These are phyloP conservation scores for Vaucheria bursata DNA, from an alignment of 352 stramenopile genomes.

Conservation along the genomic window DNA sequence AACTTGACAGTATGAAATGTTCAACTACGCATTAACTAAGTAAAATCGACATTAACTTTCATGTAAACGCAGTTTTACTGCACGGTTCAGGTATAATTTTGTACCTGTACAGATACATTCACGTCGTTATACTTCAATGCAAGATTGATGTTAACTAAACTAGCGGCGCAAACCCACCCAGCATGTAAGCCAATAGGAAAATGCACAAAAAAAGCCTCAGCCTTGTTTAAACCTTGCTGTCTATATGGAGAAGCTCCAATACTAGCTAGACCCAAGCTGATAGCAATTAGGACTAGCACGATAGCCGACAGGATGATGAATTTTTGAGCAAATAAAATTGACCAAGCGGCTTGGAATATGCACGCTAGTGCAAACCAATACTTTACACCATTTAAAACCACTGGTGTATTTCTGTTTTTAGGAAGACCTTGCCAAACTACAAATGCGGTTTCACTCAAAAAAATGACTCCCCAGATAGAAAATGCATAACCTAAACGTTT, in stretches of 20 bases:
- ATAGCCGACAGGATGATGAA: constrained; percentile 13
- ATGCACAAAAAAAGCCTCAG: not conserved
- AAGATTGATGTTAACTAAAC: constrained; percentile 42
- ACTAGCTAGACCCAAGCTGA: not conserved
- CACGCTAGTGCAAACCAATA: constrained; percentile 38
- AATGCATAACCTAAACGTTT: constrained; percentile 21
- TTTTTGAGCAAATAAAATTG: constrained; percentile 38
- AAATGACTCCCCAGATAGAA: constrained; percentile 43
- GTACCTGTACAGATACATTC: not conserved
- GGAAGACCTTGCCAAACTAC: constrained; percentile 30
- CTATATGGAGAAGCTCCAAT: not conserved
- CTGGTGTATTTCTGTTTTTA: constrained; percentile 6
- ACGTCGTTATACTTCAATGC: constrained; percentile 20
- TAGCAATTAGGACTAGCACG: not conserved
- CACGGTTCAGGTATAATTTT: not conserved
- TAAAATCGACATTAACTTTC: not conserved
- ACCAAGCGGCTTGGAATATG: constrained; percentile 34
- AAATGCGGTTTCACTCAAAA: constrained; percentile 26
- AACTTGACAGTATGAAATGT: not conserved
- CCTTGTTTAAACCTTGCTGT: not conserved
- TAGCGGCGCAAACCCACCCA: not conserved
- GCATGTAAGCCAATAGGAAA: constrained; percentile 1
- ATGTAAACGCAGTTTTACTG: not conserved
- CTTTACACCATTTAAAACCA: constrained; percentile 27
- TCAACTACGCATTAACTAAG: not conserved